These are phyloP conservation scores for Nigrospora sphaerica DNA, from an alignment of 2,329 filamentous ascomycete genomes.

Conservation along the genomic window DNA sequence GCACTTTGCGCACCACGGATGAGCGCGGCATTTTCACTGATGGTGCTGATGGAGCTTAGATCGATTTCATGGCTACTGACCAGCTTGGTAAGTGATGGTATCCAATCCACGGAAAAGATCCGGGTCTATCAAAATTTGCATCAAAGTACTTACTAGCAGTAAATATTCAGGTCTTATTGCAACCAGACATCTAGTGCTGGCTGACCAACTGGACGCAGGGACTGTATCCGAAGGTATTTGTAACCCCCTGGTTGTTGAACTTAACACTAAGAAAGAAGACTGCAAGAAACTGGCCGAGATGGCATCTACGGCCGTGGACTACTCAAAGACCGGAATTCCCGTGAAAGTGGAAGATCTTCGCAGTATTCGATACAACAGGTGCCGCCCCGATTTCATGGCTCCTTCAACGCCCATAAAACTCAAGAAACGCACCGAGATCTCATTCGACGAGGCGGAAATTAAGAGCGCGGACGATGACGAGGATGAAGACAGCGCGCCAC, in stretches of 20 bases:
- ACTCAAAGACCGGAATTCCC: constrained; percentile 65
- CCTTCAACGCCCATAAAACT: constrained; percentile 36
- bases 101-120: too few species aligned
- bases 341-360: constrained; percentile 41
- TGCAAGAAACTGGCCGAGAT: constrained; percentile 53
- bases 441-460: constrained; percentile 21
- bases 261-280: constrained; percentile 11
- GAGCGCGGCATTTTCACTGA: too few species aligned
- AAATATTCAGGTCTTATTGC: constrained; percentile 44
- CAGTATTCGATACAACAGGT: constrained; percentile 21
- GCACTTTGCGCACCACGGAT: not conserved
- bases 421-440: constrained; percentile 35
- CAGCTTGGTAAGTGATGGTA: constrained; percentile 38
- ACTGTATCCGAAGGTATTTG: constrained; percentile 31
- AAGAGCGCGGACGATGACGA: constrained; percentile 32
- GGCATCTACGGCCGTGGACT: constrained; percentile 68
- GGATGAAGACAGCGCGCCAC: constrained; percentile 36
- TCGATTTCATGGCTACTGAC: constrained; percentile 68
- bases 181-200: constrained; percentile 54
- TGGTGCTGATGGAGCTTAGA: not conserved
- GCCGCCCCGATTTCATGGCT: constrained; percentile 49
- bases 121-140: not conserved
- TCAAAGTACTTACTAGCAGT: not conserved
- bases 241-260: too few species aligned
- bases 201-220: constrained; percentile 48